Evolutionary conservation across 2,329 filamentous ascomycete genomes (phyloP).

Genomic region (Penicillium sp.): DNA sequence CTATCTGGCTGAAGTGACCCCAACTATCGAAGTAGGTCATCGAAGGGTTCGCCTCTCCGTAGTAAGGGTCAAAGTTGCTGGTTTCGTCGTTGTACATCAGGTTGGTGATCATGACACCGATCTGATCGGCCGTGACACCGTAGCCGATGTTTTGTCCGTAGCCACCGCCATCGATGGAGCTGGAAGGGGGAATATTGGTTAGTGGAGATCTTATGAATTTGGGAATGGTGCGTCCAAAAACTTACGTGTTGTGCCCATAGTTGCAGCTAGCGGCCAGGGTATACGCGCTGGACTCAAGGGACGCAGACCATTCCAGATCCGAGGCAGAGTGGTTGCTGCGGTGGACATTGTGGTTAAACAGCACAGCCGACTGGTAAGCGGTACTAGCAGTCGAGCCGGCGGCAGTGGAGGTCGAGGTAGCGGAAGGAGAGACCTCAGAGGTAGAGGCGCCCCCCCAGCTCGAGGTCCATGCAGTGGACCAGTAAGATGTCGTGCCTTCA

Average conservation of each 20-base stretch:
- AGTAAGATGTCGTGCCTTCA: conserved; percentile 16
- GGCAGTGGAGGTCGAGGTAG: conserved; percentile 42
- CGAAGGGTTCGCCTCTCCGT: conserved; percentile 59
- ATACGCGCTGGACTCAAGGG: conserved; percentile 62
- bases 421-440: too few species aligned
- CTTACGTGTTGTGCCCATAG: conserved; percentile 75
- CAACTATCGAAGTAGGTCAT: conserved; percentile 62
- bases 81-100: conserved; percentile 88
- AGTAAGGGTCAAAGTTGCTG: conserved; percentile 54
- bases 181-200: conserved; percentile 12
- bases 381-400: conserved; percentile 36
- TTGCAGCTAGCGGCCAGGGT: conserved; percentile 64
- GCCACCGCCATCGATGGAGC: conserved; percentile 55
- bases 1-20: conserved; percentile 74
- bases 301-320: conserved; percentile 63
- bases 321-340: conserved; percentile 74
- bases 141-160: conserved; percentile 94
- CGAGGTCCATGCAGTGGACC: conserved; percentile 15
- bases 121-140: conserved; percentile 54
- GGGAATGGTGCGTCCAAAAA: conserved; percentile 17
- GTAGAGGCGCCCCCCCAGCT: not conserved
- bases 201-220: not conserved
- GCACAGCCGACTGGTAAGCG: conserved; percentile 36
- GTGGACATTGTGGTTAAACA: conserved; percentile 81
- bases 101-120: conserved; percentile 69